A percentile compares a stretch with the other conserved stretches of the same genome.
These are phyloP conservation scores for Rasamsonia emersonii DNA, from an alignment of 2,329 filamentous ascomycete species.

Conservation along the genomic window DNA sequence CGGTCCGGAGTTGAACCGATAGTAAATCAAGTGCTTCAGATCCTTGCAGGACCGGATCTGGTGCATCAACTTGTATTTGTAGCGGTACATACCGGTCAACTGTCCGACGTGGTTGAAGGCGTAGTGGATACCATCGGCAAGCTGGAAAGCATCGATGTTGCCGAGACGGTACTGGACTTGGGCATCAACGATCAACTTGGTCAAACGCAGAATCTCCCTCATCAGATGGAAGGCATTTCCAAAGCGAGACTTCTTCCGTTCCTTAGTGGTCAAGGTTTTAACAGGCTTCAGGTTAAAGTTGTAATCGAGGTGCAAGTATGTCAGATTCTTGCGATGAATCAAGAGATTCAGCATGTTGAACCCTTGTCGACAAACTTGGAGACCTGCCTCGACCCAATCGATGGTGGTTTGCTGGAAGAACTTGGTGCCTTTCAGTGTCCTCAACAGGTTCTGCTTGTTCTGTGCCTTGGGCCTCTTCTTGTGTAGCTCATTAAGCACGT, in stretches of 20 bases:
- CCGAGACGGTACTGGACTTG: constrained; percentile 96
- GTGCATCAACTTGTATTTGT: constrained; percentile 99
- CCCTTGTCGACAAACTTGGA: constrained; percentile 95
- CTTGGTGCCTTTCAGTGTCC: constrained; percentile 88
- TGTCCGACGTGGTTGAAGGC: constrained; percentile 99
- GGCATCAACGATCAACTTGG: constrained; percentile 95
- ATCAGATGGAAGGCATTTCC: constrained; percentile 99
- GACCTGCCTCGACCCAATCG: constrained; percentile 96
- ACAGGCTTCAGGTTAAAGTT: constrained; percentile 99
- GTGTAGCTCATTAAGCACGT: constrained; percentile 91
- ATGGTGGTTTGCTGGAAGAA: constrained; percentile 99
- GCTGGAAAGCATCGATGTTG: constrained; percentile 97
- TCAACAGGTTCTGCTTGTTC: constrained; percentile 85
- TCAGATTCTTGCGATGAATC: constrained; percentile 97
- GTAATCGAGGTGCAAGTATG: constrained; percentile 96
- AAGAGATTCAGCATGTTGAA: constrained; percentile 99
- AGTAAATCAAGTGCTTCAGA: constrained; percentile 97
- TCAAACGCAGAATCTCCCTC: constrained; percentile 91
- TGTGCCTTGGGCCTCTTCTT: constrained; percentile 92
- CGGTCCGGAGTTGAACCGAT: constrained; percentile 92
- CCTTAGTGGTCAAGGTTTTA: constrained; percentile 96
- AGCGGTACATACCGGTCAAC: constrained; percentile 97
- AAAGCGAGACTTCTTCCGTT: constrained; percentile 98
- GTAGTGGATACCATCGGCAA: constrained; percentile 97
- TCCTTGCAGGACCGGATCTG: constrained; percentile 99